Evolutionary conservation across 1,284 basidiomycete species (phyloP).

Genomic region (Melampsora allii-populina): DNA sequence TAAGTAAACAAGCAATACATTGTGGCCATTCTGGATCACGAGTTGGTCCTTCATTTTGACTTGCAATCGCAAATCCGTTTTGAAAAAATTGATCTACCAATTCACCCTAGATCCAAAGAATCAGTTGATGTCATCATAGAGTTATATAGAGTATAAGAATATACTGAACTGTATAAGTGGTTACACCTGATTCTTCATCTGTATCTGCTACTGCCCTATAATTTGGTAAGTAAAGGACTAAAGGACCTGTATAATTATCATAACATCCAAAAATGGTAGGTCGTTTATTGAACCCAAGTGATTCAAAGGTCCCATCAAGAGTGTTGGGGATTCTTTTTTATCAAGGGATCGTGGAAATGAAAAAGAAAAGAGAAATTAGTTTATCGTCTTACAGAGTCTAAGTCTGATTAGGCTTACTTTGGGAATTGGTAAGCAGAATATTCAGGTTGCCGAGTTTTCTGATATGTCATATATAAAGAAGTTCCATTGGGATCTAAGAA

Average conservation of each 20-base stretch:
- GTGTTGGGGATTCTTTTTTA: slow-evolving; percentile 32
- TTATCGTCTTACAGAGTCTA: neutral
- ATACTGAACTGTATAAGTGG: neutral
- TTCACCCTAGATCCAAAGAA: slow-evolving; percentile 7
- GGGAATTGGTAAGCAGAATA: slow-evolving; percentile 22
- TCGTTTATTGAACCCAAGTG: slow-evolving; percentile 22
- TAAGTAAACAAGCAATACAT: slow-evolving; percentile 31
- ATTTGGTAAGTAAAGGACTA: slow-evolving; percentile 38
- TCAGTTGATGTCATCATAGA: neutral
- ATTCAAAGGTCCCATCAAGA: slow-evolving; percentile 21
- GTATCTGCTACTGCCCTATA: slow-evolving; percentile 29
- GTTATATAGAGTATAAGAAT: neutral
- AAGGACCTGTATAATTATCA: neutral
- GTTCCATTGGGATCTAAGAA: slow-evolving; percentile 42
- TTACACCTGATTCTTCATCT: neutral
- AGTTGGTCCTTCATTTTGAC: slow-evolving; percentile 15
- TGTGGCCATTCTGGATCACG: slow-evolving; percentile 23
- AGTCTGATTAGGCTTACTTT: slow-evolving; percentile 12
- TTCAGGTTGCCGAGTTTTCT: slow-evolving; percentile 12
- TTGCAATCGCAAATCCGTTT: slow-evolving; percentile 41
- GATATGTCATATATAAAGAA: slow-evolving; percentile 29
- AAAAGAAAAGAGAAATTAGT: too few relatives aligned
- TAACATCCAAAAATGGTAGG: slow-evolving; percentile 41
- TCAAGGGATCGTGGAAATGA: neutral
- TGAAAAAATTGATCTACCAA: slow-evolving; percentile 22